Percentiles rank a stretch among this genome's conserved stretches.
These are phyloP conservation scores for Knoxia roxburghii DNA, from an alignment of 257 asterid genomes.

Conservation along the genomic window DNA sequence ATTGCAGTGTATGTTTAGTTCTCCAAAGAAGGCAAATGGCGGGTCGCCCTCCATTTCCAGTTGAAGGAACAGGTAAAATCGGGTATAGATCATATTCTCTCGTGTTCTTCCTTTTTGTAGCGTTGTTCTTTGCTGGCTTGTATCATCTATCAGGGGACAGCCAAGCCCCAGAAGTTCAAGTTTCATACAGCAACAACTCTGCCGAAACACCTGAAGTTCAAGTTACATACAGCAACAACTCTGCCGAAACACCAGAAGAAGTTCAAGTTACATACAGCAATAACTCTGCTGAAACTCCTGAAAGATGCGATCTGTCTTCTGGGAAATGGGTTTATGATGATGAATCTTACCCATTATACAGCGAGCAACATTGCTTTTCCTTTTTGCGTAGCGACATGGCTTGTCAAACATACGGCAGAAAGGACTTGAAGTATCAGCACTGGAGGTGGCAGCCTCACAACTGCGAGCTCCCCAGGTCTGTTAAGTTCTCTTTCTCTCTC, in stretches of 20 bases:
- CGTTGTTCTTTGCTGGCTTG: not conserved
- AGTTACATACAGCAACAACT: not conserved
- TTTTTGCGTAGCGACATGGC: conserved; percentile 43
- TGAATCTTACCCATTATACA: conserved; percentile 43
- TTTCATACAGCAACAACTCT: not conserved
- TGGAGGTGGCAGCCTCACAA: conserved; percentile 86
- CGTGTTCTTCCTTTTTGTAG: not conserved
- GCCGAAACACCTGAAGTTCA: not conserved
- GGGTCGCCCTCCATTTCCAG: not conserved
- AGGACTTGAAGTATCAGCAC: conserved; percentile 44
- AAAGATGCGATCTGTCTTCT: conserved; percentile 41
- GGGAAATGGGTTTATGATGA: conserved; percentile 66
- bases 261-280: not conserved
- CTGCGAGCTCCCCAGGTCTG: conserved; percentile 60
- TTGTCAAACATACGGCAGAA: conserved; percentile 57
- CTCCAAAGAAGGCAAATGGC: conserved; percentile 2
- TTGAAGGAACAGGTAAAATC: not conserved
- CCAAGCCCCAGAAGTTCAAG: not conserved
- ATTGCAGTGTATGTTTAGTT: not conserved
- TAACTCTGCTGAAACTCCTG: conserved; percentile 9
- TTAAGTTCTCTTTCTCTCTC: not conserved
- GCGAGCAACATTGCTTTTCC: conserved; percentile 55
- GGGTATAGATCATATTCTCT: not conserved
- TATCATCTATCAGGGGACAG: conserved; percentile 3
- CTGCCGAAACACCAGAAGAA: too few relatives aligned